Evolutionary conservation across 23 red algal genomes (phyloP).

Genomic region (Gracilaria domingensis): DNA sequence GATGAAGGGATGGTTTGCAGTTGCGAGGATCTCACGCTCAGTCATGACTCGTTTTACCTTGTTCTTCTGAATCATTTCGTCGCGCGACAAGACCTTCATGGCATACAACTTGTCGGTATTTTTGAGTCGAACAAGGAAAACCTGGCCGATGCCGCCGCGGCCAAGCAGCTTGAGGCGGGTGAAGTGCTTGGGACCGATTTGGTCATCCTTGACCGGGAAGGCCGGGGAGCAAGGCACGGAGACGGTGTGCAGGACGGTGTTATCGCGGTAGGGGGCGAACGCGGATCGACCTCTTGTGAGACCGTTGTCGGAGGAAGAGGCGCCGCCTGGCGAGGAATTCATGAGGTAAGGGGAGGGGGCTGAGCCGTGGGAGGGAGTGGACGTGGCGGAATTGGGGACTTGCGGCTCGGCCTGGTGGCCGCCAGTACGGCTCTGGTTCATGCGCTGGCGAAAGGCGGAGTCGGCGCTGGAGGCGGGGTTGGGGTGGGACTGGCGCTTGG

Average conservation of each 20-base stretch:
- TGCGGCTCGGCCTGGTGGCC: conserved; percentile 49
- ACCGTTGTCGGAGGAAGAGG: conserved; percentile 27
- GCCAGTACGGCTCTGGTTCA: conserved; percentile 48
- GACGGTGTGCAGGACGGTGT: conserved; percentile 41
- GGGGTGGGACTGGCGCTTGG: background rate
- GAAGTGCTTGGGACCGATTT: conserved; percentile 79
- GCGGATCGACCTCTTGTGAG: background rate
- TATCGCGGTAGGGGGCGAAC: conserved; percentile 35
- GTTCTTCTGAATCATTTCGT: conserved; percentile 91
- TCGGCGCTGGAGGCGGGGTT: background rate
- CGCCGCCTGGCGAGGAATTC: background rate
- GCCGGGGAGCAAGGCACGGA: conserved; percentile 57
- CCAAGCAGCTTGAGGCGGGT: conserved; percentile 91
- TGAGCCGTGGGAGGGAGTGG: background rate
- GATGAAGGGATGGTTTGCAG: conserved; percentile 91
- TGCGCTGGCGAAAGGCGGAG: conserved; percentile 18
- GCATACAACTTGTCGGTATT: conserved; percentile 85
- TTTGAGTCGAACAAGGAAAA: conserved; percentile 88
- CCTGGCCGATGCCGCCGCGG: conserved; percentile 88
- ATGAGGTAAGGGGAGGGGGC: background rate
- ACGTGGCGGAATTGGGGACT: conserved; percentile 6
- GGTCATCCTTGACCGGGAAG: conserved; percentile 69
- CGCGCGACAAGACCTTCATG: conserved; percentile 84
- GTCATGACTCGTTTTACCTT: conserved; percentile 94
- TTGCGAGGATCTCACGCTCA: conserved; percentile 89